A percentile compares a stretch with the other conserved stretches of the same genome.
These are phyloP conservation scores for Tricholoma saponaceum DNA, from an alignment of 768 basidiomycete genomes.

Conservation along the genomic window DNA sequence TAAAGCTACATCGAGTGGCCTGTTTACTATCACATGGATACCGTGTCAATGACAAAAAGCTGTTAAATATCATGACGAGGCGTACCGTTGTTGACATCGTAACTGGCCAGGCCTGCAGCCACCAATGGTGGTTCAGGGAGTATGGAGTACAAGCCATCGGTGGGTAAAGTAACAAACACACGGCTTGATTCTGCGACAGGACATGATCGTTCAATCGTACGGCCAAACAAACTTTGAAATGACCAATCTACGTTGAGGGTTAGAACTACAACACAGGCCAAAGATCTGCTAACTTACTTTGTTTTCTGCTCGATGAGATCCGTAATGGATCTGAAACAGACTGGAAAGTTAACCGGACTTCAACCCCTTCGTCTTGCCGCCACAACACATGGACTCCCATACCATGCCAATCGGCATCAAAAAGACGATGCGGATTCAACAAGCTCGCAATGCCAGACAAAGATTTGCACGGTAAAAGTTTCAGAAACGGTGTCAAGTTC, in stretches of 20 bases:
- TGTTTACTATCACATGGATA: conserved; percentile 25
- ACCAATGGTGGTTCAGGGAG: conserved; percentile 45
- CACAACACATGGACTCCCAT: conserved; percentile 77
- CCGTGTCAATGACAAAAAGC: conserved; percentile 6
- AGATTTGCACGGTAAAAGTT: conserved; percentile 91
- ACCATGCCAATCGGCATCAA: conserved; percentile 92
- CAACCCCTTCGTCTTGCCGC: conserved; percentile 50
- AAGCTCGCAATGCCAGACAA: conserved; percentile 79
- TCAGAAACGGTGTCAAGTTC: conserved; percentile 93
- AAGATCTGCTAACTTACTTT: conserved; percentile 41
- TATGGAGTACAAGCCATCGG: conserved; percentile 38
- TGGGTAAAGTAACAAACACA: conserved; percentile 47
- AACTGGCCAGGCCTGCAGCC: conserved; percentile 36
- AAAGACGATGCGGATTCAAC: conserved; percentile 80
- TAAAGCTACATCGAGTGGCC: conserved; percentile 55
- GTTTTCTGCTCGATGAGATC: conserved; percentile 39
- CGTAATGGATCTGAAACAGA: conserved; percentile 79
- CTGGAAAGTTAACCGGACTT: conserved; percentile 67
- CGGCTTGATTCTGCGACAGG: conserved; percentile 64
- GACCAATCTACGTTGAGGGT: conserved; percentile 60
- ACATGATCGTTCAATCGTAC: conserved; percentile 58
- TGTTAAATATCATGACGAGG: not conserved
- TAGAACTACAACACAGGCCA: conserved; percentile 3
- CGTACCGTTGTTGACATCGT: conserved; percentile 46
- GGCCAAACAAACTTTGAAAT: conserved; percentile 62